phyloP scores from a whole-genome alignment of 768 basidiomycete species.

The Leccinum subtestaceum region DNA sequence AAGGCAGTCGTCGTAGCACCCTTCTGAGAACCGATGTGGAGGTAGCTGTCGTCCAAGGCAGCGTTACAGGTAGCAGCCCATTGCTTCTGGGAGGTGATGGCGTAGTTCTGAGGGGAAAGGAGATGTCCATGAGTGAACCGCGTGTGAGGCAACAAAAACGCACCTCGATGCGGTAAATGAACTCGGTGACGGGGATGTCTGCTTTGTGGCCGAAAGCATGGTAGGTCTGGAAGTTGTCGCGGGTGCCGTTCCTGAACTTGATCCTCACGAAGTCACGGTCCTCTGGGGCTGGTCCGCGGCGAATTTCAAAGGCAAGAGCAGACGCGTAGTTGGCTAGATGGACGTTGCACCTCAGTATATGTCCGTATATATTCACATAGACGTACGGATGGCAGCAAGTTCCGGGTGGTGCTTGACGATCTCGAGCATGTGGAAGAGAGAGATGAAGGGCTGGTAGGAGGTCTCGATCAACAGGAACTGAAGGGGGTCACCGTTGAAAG shows the following conservation, averaged over 20 bases:
- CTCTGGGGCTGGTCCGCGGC: slow-evolving; percentile 71
- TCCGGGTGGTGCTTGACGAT: slow-evolving; percentile 55
- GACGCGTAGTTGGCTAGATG: slow-evolving; percentile 65
- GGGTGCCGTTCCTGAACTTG: slow-evolving; percentile 83
- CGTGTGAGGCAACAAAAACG: slow-evolving; percentile 9
- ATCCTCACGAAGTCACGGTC: slow-evolving; percentile 79
- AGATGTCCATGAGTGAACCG: slow-evolving; percentile 3
- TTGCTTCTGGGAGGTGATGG: slow-evolving; percentile 42
- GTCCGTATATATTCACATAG: background rate
- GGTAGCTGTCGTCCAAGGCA: slow-evolving; percentile 30
- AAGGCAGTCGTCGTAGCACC: slow-evolving; percentile 33
- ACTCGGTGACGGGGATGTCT: slow-evolving; percentile 81
- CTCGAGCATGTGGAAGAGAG: slow-evolving; percentile 78
- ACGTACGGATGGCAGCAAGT: slow-evolving; percentile 64
- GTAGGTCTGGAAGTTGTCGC: slow-evolving; percentile 57
- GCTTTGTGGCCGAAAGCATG: slow-evolving; percentile 72
- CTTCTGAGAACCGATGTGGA: slow-evolving; percentile 31
- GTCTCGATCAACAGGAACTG: slow-evolving; percentile 76
- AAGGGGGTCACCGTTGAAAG: slow-evolving; percentile 76
- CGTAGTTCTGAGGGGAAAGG: slow-evolving; percentile 36
- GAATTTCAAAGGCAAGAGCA: slow-evolving; percentile 76
- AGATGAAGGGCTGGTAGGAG: slow-evolving; percentile 90
- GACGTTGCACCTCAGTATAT: slow-evolving; percentile 11
- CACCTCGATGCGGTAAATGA: slow-evolving; percentile 81
- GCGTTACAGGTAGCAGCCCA: slow-evolving; percentile 43